These are phyloP conservation scores for Sambucus nigra DNA, from an alignment of 129 eudicot genomes.

Conservation along the genomic window DNA sequence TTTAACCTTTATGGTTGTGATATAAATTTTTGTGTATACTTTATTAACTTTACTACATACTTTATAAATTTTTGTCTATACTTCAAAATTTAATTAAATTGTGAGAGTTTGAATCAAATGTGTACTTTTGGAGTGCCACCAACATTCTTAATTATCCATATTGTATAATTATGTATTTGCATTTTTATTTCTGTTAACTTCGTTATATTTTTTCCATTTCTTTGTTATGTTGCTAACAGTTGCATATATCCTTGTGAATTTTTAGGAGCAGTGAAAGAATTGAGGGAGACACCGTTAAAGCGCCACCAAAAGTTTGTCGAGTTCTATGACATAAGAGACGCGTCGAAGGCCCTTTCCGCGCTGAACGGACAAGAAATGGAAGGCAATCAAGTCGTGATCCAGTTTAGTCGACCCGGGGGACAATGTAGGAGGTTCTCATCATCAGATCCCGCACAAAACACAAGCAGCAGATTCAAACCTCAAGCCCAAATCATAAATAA, in stretches of 20 bases:
- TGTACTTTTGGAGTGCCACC: no score
- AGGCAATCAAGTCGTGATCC: conserved; percentile 44
- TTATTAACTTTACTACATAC: no score
- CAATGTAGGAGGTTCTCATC: conserved; percentile 11
- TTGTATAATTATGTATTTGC: no score
- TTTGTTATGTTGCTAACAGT: not conserved
- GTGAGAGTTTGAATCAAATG: no score
- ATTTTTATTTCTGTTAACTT: no score
- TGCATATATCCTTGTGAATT: not conserved
- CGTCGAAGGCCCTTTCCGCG: conserved; percentile 38
- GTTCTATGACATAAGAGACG: conserved; percentile 64
- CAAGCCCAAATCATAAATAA: not conserved
- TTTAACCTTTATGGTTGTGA: no score
- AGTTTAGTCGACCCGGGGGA: conserved; percentile 52
- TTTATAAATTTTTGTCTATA: no score
- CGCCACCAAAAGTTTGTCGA: conserved; percentile 50
- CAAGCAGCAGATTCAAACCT: not conserved
- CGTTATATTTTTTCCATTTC: no score
- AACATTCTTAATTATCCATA: no score
- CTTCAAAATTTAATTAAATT: no score
- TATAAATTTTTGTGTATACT: no score
- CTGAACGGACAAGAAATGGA: conserved; percentile 49
- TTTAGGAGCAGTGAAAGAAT: conserved; percentile 67
- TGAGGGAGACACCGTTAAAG: conserved; percentile 57
- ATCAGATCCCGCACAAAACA: no score